Conservation (phyloP, 148 eudicot species). For the Chenopodium berlandieri region DNA sequence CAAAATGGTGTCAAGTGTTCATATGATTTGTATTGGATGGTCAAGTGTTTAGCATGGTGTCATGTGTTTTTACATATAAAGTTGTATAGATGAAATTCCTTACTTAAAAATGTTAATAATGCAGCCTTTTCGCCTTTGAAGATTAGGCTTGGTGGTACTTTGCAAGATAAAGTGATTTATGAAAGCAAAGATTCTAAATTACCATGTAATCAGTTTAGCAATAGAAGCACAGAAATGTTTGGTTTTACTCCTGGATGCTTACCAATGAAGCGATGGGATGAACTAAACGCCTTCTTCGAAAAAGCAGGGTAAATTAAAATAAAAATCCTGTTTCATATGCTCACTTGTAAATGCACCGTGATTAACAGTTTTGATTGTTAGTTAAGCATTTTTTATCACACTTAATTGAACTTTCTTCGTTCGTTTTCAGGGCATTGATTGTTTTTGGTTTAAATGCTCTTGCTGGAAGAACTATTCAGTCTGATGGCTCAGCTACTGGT, state of each 20-base stretch:
- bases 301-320: constrained; percentile 49
- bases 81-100: neutral
- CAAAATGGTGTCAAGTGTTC: neutral
- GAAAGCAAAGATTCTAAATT: constrained; percentile 44
- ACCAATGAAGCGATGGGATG: constrained; percentile 84
- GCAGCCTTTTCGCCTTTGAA: constrained; percentile 93
- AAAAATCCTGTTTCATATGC: neutral
- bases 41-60: neutral
- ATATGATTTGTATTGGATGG: neutral
- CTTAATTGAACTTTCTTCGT: neutral
- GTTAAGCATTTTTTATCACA: neutral
- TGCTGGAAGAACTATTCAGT: constrained; percentile 47
- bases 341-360: neutral
- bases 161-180: constrained; percentile 78
- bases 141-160: constrained; percentile 83
- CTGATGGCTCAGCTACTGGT: constrained; percentile 50
- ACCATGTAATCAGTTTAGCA: constrained; percentile 56
- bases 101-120: constrained; percentile 11
- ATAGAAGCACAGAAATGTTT: constrained; percentile 50
- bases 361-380: neutral
- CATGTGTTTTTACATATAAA: neutral
- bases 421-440: constrained; percentile 53
- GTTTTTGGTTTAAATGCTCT: constrained; percentile 91
- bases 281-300: constrained; percentile 61
- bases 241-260: constrained; percentile 73